Evolutionary conservation across 192 early-diverging fungal genomes (phyloP), one percentile per base, ranked within the genome.

Genomic region (Coemansia sp.): DNA sequence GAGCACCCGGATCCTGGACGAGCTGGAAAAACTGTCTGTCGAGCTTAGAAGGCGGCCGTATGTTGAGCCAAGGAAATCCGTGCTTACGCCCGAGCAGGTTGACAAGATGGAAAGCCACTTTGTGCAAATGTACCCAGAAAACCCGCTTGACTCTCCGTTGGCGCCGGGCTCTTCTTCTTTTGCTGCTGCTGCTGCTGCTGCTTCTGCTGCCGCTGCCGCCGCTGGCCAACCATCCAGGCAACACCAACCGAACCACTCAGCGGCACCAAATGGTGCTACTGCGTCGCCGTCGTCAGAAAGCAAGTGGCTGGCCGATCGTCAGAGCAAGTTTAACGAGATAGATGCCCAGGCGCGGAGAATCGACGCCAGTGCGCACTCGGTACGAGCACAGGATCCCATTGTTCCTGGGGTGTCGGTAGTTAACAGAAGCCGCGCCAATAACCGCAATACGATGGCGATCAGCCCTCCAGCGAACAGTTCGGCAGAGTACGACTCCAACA

Each of bases 31-130:
- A 64, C 26, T 71, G 58, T 24, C 58, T 62, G 64, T 66, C 35
- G 66, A 63, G 73, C 24, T 72, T 10, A 68, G 44, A 64, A 69
- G 66, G 69, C 73, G 41, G 62, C 74, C 68, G 39, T 77, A 63
- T 69, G 66, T 33, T 2, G 78, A 81, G 58, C 33, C 60, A 16
- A 38, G 39, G 16, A 26, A 18, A 4, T 10, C 36, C 46, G 68
- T 72, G 38, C 18, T 63, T 34, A 73, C 63, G 21, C 66, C 75
- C 16, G 84, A 88, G 55, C 64, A 83, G 68, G 68, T 82, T 12
- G 72, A 77, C 15, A 70, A 73, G 62, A 71, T 77, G 48, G 70
- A 84, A 45, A 80, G 83, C 24, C 46, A 66, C 68, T 75, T 73
- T 81, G 46, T 66, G 44, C 82, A 62, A 67, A 80, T 61, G 35